Evolutionary conservation across 345 rosid genomes (phyloP), one percentile per base, ranked within the genome.

Genomic region (Sisymbrium altissimum): DNA sequence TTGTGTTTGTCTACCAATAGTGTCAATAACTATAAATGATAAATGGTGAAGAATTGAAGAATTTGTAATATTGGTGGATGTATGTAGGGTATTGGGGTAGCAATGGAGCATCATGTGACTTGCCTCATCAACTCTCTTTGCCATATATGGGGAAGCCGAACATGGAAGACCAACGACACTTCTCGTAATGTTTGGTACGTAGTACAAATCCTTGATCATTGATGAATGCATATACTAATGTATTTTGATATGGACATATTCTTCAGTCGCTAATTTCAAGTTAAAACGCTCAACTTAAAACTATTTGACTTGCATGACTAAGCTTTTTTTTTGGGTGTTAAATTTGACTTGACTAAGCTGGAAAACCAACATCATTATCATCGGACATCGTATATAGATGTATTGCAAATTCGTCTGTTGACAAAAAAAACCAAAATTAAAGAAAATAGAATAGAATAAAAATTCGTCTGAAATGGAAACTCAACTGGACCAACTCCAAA

Each of bases 121-220:
- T 78, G 77, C 63, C 57, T 60, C 48, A 72, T 78, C 18, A 78
- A 78, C 48, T 78, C 81, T 55, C 55, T 72, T 45, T 78, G 81
- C 43, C 81, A 78, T 78, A 19, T 71, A 49, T 78, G 78, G 77
- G 81, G 81, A 41, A 66, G 72, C 30, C 69, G 81, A 44, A 38
- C 81, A 50, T 78, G 81, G 81, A 78, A 78, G 48, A 78, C 81
- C 0, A 77, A 56, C 11, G 80, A 77, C 23, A 77, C 80, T 38
- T 77, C 80, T 64, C 80, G 80, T 64, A 77, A 77, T 17, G 76
- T 77, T 77, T 77, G 80, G 80, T 76, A 76, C 27, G 75, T 45
- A 14, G 38, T 35, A 17, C 7, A 29, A 50, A 18, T 33, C 41
- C 50, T 45, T 35, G 2, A 66, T 32, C 17, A 33, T 15, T 46